Evolutionary conservation across 2,329 filamentous ascomycete species (phyloP).

Genomic region (Ceratocystiopsis minuta): DNA sequence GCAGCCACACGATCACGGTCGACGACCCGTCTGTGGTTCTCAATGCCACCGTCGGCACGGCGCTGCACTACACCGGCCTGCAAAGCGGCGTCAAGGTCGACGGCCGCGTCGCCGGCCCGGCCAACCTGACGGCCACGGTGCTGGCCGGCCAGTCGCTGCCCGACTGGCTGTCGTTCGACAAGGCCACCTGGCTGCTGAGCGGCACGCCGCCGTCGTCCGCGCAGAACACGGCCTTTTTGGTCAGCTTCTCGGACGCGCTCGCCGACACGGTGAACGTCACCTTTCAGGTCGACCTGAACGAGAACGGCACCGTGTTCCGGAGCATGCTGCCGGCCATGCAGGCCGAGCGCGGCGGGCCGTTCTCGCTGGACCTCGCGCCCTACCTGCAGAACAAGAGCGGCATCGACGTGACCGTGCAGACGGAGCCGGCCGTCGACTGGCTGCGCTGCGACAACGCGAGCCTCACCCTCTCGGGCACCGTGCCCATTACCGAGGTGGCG

Average conservation of each 20-base stretch:
- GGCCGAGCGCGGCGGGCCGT: slow-evolving; percentile 21
- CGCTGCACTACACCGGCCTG: slow-evolving; percentile 35
- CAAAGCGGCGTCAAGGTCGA: slow-evolving; percentile 37
- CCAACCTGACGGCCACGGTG: slow-evolving; percentile 25
- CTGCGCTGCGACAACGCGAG: slow-evolving; percentile 18
- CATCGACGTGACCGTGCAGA: slow-evolving; percentile 19
- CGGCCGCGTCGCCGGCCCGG: slow-evolving; percentile 25
- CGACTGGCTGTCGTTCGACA: slow-evolving; percentile 51
- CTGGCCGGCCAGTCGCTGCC: slow-evolving; percentile 34
- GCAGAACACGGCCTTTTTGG: slow-evolving; percentile 41
- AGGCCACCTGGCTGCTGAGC: slow-evolving; percentile 38
- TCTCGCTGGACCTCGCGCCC: slow-evolving; percentile 24
- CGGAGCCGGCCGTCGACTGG: slow-evolving; percentile 24
- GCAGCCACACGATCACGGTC: slow-evolving; percentile 50
- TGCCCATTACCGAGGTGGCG: slow-evolving; percentile 18
- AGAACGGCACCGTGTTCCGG: slow-evolving; percentile 20
- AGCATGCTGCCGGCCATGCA: slow-evolving; percentile 22
- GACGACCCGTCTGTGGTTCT: slow-evolving; percentile 36
- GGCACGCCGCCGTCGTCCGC: slow-evolving; percentile 46
- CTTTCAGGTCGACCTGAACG: slow-evolving; percentile 19
- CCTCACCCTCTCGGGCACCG: slow-evolving; percentile 22
- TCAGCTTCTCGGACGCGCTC: slow-evolving; percentile 41
- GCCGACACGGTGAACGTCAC: slow-evolving; percentile 40
- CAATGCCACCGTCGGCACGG: slow-evolving; percentile 34
- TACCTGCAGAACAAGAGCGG: slow-evolving; percentile 24